Conservation (phyloP, 371 early-diverging fungal genomes). For the Racocetra persica region DNA sequence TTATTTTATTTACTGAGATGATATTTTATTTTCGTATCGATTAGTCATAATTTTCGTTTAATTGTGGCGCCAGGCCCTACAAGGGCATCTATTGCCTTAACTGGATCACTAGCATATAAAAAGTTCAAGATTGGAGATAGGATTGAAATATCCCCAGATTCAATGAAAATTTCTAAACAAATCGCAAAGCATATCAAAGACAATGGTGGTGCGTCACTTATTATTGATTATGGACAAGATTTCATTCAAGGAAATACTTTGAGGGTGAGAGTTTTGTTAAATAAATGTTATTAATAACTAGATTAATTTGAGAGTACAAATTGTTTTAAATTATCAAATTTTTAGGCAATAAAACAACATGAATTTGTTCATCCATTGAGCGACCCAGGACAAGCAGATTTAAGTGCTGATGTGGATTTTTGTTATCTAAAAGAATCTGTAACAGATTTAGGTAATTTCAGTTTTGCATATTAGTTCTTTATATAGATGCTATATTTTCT, state of each 20-base stretch:
- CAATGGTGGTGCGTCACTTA: slow-evolving; percentile 78
- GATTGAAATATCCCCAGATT: slow-evolving; percentile 88
- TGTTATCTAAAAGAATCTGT: slow-evolving; percentile 71
- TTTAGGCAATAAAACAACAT: slow-evolving; percentile 88
- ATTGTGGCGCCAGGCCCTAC: slow-evolving; percentile 78
- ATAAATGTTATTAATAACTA: neutral
- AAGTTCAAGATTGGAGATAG: slow-evolving; percentile 71
- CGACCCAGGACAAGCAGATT: slow-evolving; percentile 85
- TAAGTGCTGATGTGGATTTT: slow-evolving; percentile 96
- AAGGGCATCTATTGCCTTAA: slow-evolving; percentile 52
- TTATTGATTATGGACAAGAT: slow-evolving; percentile 93
- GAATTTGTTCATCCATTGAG: slow-evolving; percentile 79
- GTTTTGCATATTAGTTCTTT: neutral
- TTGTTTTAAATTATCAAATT: neutral
- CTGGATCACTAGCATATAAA: slow-evolving; percentile 45
- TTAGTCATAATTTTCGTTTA: slow-evolving; percentile 78
- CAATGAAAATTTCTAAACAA: slow-evolving; percentile 63
- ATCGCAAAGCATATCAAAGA: slow-evolving; percentile 68
- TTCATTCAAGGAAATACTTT: slow-evolving; percentile 78
- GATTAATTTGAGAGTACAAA: neutral
- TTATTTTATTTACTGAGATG: neutral
- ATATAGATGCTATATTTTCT: neutral
- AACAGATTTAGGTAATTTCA: slow-evolving; percentile 54
- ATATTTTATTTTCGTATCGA: neutral
- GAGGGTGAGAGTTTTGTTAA: slow-evolving; percentile 65